Percentiles rank a stretch among this genome's conserved stretches.
Conservation (phyloP, 208 protist genomes). For the Trypanosoma scelopori region DNA sequence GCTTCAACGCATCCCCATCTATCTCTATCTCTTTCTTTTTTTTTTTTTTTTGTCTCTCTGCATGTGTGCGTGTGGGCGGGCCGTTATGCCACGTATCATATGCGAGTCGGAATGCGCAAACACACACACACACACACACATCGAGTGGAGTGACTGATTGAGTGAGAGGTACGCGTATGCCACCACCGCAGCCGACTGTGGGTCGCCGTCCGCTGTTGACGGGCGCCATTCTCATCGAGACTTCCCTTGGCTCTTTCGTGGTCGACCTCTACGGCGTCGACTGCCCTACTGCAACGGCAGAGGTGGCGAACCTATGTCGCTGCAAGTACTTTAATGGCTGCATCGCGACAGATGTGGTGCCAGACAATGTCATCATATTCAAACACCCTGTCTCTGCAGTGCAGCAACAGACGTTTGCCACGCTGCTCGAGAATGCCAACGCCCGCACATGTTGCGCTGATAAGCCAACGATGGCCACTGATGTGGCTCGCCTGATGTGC, state of each 20-base stretch:
- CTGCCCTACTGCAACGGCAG: slow-evolving; percentile 49
- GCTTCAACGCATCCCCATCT: too few relatives aligned
- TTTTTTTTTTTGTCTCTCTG: too few relatives aligned
- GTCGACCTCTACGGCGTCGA: slow-evolving; percentile 73
- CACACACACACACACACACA: too few relatives aligned
- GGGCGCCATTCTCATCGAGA: slow-evolving; percentile 59
- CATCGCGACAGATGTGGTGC: slow-evolving; percentile 60
- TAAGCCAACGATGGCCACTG: neutral
- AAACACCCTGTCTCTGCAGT: slow-evolving; percentile 33
- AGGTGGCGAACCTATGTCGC: slow-evolving; percentile 70
- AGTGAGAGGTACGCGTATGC: slow-evolving; percentile 5
- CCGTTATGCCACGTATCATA: too few relatives aligned
- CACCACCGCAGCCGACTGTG: slow-evolving; percentile 11
- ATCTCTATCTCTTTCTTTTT: too few relatives aligned
- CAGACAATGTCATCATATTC: slow-evolving; percentile 68
- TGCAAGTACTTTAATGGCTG: slow-evolving; percentile 67
- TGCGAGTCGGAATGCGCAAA: neutral
- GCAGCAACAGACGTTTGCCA: slow-evolving; percentile 16
- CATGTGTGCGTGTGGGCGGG: too few relatives aligned
- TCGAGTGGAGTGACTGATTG: neutral
- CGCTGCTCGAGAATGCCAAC: neutral
- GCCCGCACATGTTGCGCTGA: neutral
- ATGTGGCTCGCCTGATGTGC: slow-evolving; percentile 3
- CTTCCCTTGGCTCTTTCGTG: slow-evolving; percentile 54
- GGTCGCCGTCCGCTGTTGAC: slow-evolving; percentile 23